A percentile compares a stretch with the other conserved stretches of the same genome.
These are phyloP conservation scores for Lactifluus hygrophoroides DNA, from an alignment of 768 basidiomycete genomes.

Conservation along the genomic window DNA sequence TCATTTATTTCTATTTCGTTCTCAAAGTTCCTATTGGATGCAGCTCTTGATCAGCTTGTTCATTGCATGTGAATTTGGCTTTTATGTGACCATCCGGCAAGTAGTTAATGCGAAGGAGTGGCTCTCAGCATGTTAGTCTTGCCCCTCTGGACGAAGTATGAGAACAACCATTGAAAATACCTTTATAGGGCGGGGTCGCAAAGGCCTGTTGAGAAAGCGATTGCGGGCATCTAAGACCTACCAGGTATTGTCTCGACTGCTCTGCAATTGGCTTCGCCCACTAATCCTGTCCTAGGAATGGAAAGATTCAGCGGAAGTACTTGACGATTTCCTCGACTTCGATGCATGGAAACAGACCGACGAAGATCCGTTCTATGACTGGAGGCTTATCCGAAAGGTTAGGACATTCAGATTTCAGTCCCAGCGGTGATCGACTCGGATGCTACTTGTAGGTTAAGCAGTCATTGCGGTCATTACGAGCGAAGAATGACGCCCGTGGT, in stretches of 20 bases:
- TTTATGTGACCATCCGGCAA: slow-evolving; percentile 85
- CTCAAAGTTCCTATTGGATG: not conserved
- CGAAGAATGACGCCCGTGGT: slow-evolving; percentile 74
- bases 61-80: slow-evolving; percentile 75
- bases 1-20: not conserved
- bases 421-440: not conserved
- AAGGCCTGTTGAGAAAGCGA: slow-evolving; percentile 65
- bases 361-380: slow-evolving; percentile 89
- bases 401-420: not conserved
- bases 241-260: slow-evolving; percentile 36
- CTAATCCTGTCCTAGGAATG: slow-evolving; percentile 51
- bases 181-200: slow-evolving; percentile 70
- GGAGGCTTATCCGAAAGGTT: slow-evolving; percentile 75
- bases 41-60: slow-evolving; percentile 78
- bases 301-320: slow-evolving; percentile 66
- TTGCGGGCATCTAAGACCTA: slow-evolving; percentile 71
- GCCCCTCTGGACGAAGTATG: not conserved
- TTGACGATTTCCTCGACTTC: slow-evolving; percentile 81
- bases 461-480: slow-evolving; percentile 62
- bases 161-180: not conserved
- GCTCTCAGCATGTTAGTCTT: slow-evolving; percentile 68
- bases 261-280: not conserved
- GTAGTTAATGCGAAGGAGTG: slow-evolving; percentile 93
- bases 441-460: slow-evolving; percentile 47
- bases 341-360: slow-evolving; percentile 85